Evolutionary conservation across 768 basidiomycete genomes (phyloP).

Genomic region (Grammothele lineata): DNA sequence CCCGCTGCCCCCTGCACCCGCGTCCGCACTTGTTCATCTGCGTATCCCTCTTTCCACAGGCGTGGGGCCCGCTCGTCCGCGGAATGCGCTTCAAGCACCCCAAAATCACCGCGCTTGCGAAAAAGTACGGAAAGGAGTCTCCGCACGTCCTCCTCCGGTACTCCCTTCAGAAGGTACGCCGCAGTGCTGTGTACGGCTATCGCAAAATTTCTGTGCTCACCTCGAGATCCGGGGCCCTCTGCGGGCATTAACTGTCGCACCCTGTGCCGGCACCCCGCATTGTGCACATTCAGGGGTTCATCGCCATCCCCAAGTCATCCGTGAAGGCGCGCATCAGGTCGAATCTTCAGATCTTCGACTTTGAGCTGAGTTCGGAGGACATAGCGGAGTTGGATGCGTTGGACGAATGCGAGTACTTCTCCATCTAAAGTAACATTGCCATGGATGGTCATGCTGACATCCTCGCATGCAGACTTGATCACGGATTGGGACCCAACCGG

Average conservation of each 20-base stretch:
- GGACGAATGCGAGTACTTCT: constrained; percentile 45
- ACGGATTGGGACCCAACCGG: constrained; percentile 27
- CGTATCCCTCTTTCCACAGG: too few relatives aligned
- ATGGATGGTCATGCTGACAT: too few relatives aligned
- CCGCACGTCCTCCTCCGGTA: constrained; percentile 66
- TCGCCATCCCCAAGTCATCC: constrained; percentile 64
- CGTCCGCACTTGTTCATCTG: too few relatives aligned
- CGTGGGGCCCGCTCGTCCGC: constrained; percentile 71
- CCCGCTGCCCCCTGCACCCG: too few relatives aligned
- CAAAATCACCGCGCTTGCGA: constrained; percentile 39
- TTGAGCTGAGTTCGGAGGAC: constrained; percentile 48
- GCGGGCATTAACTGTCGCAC: too few relatives aligned
- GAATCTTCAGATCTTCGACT: constrained; percentile 63
- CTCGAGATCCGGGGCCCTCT: too few relatives aligned
- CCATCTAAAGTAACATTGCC: too few relatives aligned
- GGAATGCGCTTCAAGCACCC: constrained; percentile 62
- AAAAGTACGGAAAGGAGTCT: constrained; percentile 53
- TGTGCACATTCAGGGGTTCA: constrained; percentile 40
- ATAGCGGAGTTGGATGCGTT: constrained; percentile 46
- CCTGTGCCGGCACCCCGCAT: too few relatives aligned
- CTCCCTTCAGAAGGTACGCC: constrained; percentile 66
- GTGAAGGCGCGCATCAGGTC: constrained; percentile 47
- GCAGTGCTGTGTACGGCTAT: too few relatives aligned
- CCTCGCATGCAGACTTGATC: constrained; percentile 22
- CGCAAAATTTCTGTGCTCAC: neutral